Evolutionary conservation across 2,329 filamentous ascomycete species (phyloP).

Genomic region (Ampelomyces quisqualis): DNA sequence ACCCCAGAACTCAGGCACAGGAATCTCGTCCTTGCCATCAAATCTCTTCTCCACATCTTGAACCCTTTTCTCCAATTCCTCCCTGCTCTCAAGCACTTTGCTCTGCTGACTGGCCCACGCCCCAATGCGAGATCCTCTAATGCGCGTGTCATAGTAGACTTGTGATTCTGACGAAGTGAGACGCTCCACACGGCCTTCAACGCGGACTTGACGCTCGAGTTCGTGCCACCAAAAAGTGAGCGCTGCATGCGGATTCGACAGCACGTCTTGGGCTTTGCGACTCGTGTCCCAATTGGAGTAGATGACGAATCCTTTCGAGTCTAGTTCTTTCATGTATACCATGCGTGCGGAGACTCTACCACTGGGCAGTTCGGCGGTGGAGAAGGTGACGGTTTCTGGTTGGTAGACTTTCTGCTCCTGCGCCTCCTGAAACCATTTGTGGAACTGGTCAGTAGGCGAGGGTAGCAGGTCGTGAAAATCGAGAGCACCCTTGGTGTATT

Average conservation of each 20-base stretch:
- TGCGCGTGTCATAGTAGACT: constrained; percentile 64
- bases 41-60: constrained; percentile 75
- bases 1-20: constrained; percentile 92
- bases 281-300: constrained; percentile 91
- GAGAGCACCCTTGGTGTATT: constrained; percentile 71
- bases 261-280: constrained; percentile 66
- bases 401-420: constrained; percentile 63
- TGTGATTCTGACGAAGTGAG: constrained; percentile 70
- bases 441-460: constrained; percentile 79
- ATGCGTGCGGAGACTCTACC: constrained; percentile 82
- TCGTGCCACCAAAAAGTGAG: constrained; percentile 90
- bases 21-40: constrained; percentile 73
- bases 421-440: constrained; percentile 82
- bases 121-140: constrained; percentile 79
- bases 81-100: constrained; percentile 68
- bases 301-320: constrained; percentile 78
- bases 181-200: constrained; percentile 75
- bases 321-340: constrained; percentile 95
- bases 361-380: constrained; percentile 79
- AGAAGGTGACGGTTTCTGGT: constrained; percentile 84
- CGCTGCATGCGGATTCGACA: constrained; percentile 72
- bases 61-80: constrained; percentile 74
- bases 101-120: constrained; percentile 95
- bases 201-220: constrained; percentile 83
- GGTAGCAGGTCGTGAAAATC: constrained; percentile 59